phyloP scores from a whole-genome alignment of 805 yeast genomes.

The Nakazawaea ernobii region DNA sequence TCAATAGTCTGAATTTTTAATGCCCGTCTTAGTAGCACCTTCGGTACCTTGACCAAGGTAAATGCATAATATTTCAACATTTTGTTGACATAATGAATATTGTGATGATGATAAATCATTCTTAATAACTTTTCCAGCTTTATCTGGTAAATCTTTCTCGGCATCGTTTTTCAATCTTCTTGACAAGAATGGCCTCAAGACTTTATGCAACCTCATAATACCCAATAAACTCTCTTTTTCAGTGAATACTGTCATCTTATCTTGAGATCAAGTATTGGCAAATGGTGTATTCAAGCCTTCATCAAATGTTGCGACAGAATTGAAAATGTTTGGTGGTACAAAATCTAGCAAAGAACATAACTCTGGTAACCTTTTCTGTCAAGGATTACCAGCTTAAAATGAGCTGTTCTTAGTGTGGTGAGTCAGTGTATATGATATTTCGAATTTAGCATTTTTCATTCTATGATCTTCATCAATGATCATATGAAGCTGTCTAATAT shows the following conservation, averaged over 20 bases:
- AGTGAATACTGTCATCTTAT: constrained; percentile 68
- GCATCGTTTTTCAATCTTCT: constrained; percentile 85
- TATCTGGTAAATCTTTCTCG: constrained; percentile 80
- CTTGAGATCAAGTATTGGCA: constrained; percentile 79
- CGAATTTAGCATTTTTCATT: constrained; percentile 76
- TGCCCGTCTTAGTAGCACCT: constrained; percentile 57
- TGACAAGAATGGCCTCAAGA: constrained; percentile 75
- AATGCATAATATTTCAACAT: constrained; percentile 68
- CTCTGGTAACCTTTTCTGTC: constrained; percentile 80
- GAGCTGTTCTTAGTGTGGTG: constrained; percentile 73
- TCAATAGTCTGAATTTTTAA: constrained; percentile 65
- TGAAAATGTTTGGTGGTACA: constrained; percentile 78
- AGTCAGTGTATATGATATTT: constrained; percentile 65
- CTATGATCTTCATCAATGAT: constrained; percentile 89
- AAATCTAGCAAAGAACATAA: constrained; percentile 81
- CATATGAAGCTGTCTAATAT: constrained; percentile 78
- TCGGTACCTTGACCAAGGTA: constrained; percentile 55
- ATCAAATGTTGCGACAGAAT: constrained; percentile 79
- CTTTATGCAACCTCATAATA: constrained; percentile 81
- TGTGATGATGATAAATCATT: constrained; percentile 75
- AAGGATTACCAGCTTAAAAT: constrained; percentile 84
- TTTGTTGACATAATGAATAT: constrained; percentile 62
- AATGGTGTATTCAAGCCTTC: constrained; percentile 91
- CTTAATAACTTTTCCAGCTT: constrained; percentile 75
- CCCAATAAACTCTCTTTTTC: constrained; percentile 83